Evolutionary conservation across 139 green algal species (phyloP), one percentile per base, ranked within the genome.

Genomic region (Picochlorum sp.): DNA sequence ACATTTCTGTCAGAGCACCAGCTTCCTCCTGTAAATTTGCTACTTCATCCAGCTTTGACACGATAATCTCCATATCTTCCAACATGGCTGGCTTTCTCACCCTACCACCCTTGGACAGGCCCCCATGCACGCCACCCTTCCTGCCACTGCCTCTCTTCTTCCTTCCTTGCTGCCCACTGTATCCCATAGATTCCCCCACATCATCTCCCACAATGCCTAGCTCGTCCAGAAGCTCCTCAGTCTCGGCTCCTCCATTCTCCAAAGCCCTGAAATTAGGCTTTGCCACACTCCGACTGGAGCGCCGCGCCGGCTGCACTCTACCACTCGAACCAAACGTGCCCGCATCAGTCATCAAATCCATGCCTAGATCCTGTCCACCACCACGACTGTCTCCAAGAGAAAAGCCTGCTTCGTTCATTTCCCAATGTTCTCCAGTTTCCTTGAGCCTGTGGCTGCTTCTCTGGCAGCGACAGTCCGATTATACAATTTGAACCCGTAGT

Each of bases 251-350:
- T 13, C 30, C 56, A 45, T 10, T 45, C 13, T 62, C 56, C n/a
- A 62, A 45, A n/a, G 56, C 56, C n/a, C n/a, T 62, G 6, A 62
- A 62, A 18, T 62, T 20, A 21, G 56, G 56, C 56, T 62, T 62
- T 44, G n/a, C 56, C 18, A 62, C 56, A 44, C 31, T 44, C 16
- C 56, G 56, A 54, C 34, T 41, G 34, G 34, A 41, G 0, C 34
- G 34, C 34, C 34, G 34, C 8, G 34, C 7, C 14, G 34, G 34
- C 34, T 41, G 34, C 34, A 11, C 8, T 11, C 8, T 41, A 13
- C 34, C 34, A 14, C 34, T 3, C 8, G 1, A 11, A 41, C 8
- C 34, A 41, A 41, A 9, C 2, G 7, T 13, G 6, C 8, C 34
- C 2, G 13, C 6, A 41, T 9, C 34, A 41, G 34, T 13, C 34